Percentiles rank a stretch among this genome's conserved stretches.
Evolutionary conservation across 305 asterid genomes (phyloP).

Genomic region (Stenogyne calaminthoides): DNA sequence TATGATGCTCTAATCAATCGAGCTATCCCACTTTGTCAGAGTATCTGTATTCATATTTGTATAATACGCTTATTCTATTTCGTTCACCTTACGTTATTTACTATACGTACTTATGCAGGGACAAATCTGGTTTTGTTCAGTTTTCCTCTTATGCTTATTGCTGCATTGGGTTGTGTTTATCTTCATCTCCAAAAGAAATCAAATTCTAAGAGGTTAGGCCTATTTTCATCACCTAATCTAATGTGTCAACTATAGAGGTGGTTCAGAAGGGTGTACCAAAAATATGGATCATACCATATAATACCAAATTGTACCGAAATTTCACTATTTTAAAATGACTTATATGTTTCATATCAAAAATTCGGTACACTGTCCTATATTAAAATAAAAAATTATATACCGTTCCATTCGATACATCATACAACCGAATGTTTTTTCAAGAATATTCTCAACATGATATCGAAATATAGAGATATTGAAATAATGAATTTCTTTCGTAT

Average conservation of each 20-base stretch:
- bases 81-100: not conserved
- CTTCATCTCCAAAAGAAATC: constrained; percentile 51
- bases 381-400: too few relatives aligned
- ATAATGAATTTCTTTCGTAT: too few relatives aligned
- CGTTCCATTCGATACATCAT: too few relatives aligned
- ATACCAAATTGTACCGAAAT: not conserved
- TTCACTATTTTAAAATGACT: too few relatives aligned
- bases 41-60: not conserved
- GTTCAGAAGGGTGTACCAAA: not conserved
- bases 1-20: too few relatives aligned
- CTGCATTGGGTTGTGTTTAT: constrained; percentile 59
- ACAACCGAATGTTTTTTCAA: too few relatives aligned
- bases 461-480: too few relatives aligned
- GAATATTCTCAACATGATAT: too few relatives aligned
- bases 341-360: too few relatives aligned
- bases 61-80: not conserved
- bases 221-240: not conserved
- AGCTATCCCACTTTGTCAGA: too few relatives aligned
- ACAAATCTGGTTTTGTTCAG: constrained; percentile 62
- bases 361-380: too few relatives aligned
- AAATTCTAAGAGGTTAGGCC: constrained; percentile 14
- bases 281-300: too few relatives aligned
- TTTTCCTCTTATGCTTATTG: constrained; percentile 60
- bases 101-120: constrained; percentile 36
- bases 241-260: not conserved